Percentiles rank a stretch among this genome's conserved stretches.
These are phyloP conservation scores for Forsythia viridissima DNA, from an alignment of 257 asterid species.

Conservation along the genomic window DNA sequence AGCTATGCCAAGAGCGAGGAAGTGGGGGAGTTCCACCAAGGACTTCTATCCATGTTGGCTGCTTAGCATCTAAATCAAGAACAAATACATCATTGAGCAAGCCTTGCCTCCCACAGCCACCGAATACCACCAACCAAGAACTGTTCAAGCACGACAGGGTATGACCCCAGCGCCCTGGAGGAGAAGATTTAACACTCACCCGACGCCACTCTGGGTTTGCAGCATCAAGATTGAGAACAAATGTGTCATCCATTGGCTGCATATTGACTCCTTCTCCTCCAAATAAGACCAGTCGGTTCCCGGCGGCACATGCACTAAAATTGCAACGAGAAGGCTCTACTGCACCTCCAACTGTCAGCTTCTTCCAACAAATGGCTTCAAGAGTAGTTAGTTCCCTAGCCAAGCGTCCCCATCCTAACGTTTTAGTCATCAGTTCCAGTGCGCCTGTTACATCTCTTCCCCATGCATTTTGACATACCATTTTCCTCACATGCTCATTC, in stretches of 20 bases:
- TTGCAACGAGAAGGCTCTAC: constrained; percentile 91
- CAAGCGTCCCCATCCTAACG: constrained; percentile 84
- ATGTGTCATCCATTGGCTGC: constrained; percentile 97
- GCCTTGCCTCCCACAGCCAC: constrained; percentile 87
- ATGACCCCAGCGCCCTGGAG: constrained; percentile 97
- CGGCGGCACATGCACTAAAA: constrained; percentile 89
- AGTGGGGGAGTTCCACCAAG: constrained; percentile 75
- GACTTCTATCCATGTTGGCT: constrained; percentile 87
- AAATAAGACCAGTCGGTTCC: constrained; percentile 76
- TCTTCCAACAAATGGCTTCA: constrained; percentile 86
- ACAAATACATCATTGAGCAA: constrained; percentile 80
- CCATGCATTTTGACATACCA: constrained; percentile 97
- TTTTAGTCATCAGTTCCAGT: constrained; percentile 73
- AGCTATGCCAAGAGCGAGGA: constrained; percentile 90
- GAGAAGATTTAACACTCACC: constrained; percentile 72
- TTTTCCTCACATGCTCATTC: constrained; percentile 76
- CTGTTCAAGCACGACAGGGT: constrained; percentile 76
- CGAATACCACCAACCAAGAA: constrained; percentile 82
- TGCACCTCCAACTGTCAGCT: constrained; percentile 76
- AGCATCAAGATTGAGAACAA: constrained; percentile 80
- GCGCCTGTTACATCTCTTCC: constrained; percentile 86
- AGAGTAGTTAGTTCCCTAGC: constrained; percentile 90
- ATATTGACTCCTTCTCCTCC: constrained; percentile 94
- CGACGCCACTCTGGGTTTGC: constrained; percentile 76
- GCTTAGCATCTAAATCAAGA: constrained; percentile 78